phyloP scores from a whole-genome alignment of 495 filamentous ascomycete species.

The Xylaria cubensis region DNA sequence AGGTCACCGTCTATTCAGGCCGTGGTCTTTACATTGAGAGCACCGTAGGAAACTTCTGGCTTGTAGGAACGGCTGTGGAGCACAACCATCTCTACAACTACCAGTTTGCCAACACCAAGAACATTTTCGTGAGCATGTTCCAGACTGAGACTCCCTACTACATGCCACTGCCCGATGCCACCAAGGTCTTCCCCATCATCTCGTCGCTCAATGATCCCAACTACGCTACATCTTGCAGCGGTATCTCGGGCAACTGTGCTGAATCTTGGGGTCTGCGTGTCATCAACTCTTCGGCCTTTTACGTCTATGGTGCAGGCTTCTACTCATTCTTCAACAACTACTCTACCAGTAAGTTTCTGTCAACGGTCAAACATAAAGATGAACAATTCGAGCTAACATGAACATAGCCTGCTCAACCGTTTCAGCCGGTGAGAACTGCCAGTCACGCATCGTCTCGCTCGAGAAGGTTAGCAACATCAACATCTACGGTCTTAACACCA shows the following conservation, averaged over 20 bases:
- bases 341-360: conserved; percentile 40
- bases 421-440: conserved; percentile 57
- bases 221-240: conserved; percentile 56
- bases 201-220: conserved; percentile 63
- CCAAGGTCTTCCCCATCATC: conserved; percentile 60
- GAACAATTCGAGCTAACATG: background rate
- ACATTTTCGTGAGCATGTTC: conserved; percentile 76
- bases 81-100: conserved; percentile 84
- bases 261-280: conserved; percentile 73
- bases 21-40: conserved; percentile 68
- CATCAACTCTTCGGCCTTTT: conserved; percentile 61
- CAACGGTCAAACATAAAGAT: background rate
- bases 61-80: conserved; percentile 76
- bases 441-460: conserved; percentile 58
- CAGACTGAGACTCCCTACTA: conserved; percentile 84
- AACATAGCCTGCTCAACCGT: conserved; percentile 49
- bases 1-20: conserved; percentile 74
- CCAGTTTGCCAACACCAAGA: conserved; percentile 71
- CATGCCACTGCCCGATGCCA: conserved; percentile 68
- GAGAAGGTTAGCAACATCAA: conserved; percentile 58
- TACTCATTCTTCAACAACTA: conserved; percentile 79
- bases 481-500: conserved; percentile 63
- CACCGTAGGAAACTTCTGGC: conserved; percentile 60
- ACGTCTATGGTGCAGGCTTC: conserved; percentile 73
- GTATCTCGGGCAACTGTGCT: conserved; percentile 56